Evolutionary conservation across 176 grass and related monocot species (phyloP).

Genomic region (Hordeum marinum): DNA sequence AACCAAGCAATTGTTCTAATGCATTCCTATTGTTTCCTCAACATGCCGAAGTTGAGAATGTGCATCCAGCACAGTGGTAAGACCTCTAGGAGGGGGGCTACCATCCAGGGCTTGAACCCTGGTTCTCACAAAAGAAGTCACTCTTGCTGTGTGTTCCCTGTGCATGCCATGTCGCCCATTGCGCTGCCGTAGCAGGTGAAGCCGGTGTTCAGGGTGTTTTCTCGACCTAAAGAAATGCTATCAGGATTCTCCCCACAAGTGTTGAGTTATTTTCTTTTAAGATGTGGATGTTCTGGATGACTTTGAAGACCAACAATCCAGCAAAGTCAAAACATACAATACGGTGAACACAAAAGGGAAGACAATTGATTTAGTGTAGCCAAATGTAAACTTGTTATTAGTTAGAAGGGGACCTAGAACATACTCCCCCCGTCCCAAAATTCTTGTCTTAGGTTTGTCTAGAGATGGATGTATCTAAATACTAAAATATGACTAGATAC

Average conservation of each 20-base stretch:
- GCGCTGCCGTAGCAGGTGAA: neutral
- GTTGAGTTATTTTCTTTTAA: neutral
- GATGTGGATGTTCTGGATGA: neutral
- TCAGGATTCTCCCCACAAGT: neutral
- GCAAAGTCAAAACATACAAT: neutral
- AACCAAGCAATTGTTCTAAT: neutral
- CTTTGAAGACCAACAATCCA: neutral
- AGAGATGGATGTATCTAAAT: no score
- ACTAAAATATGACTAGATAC: no score
- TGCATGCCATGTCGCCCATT: neutral
- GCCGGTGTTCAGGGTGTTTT: neutral
- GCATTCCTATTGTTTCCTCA: conserved; percentile 4
- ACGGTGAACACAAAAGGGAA: neutral
- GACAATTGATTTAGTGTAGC: neutral
- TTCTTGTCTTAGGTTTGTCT: no score
- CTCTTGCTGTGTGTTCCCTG: neutral
- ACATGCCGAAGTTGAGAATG: neutral
- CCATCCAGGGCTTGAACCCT: neutral
- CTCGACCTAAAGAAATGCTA: neutral
- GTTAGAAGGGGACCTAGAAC: neutral
- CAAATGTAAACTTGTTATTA: neutral
- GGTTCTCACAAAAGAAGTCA: neutral
- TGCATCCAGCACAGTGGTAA: neutral
- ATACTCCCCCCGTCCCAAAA: no score
- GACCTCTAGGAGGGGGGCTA: neutral